These are phyloP conservation scores for Clarireedia homoeocarpa DNA, from an alignment of 2,329 filamentous ascomycete species.

Conservation along the genomic window DNA sequence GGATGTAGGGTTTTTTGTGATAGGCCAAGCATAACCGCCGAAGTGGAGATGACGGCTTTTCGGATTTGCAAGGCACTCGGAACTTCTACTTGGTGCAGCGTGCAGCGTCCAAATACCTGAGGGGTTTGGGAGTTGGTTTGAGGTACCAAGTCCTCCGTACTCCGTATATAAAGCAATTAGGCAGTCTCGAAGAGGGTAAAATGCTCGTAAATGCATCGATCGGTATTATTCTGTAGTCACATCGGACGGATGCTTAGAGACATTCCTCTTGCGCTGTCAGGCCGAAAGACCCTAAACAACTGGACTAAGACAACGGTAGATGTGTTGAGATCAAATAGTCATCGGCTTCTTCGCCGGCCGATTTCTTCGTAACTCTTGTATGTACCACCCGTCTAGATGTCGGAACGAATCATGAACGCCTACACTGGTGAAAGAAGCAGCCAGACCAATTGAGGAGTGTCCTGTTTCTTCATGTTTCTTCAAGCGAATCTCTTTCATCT, in stretches of 20 bases:
- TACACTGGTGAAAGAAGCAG: neutral
- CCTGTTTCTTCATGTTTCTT: neutral
- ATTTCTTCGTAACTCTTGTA: too few species aligned
- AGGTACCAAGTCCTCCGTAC: too few species aligned
- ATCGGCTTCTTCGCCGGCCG: too few species aligned
- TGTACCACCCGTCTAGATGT: too few species aligned
- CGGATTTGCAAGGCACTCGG: neutral
- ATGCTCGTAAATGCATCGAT: neutral
- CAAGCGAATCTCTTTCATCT: neutral
- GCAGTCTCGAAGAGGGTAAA: too few species aligned
- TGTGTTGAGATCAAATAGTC: too few species aligned
- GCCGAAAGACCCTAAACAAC: too few species aligned
- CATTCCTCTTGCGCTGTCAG: too few species aligned
- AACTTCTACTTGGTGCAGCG: neutral
- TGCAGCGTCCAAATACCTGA: neutral
- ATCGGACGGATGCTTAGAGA: neutral
- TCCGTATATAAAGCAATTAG: too few species aligned
- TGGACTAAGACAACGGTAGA: too few species aligned
- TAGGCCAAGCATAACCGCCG: slow-evolving; percentile 8
- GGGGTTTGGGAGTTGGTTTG: neutral
- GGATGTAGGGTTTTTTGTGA: neutral
- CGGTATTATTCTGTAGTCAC: neutral
- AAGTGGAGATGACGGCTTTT: slow-evolving; percentile 3
- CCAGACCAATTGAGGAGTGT: neutral
- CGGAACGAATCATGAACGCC: too few species aligned